These are phyloP conservation scores for Buddleja alternifolia DNA, from an alignment of 257 asterid genomes.

Conservation along the genomic window DNA sequence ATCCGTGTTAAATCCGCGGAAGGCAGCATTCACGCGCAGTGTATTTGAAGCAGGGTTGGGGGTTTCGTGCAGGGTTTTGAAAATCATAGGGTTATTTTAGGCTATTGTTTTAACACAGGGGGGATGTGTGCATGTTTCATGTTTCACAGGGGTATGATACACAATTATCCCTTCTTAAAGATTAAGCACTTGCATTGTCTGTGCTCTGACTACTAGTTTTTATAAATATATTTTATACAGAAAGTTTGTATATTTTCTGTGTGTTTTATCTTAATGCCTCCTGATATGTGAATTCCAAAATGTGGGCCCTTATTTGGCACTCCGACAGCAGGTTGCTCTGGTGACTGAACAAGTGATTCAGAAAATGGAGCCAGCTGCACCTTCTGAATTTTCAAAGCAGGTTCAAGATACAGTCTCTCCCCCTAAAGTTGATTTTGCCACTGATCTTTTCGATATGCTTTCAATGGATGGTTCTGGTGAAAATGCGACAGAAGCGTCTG, in stretches of 20 bases:
- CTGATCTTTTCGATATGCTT: conserved; percentile 91
- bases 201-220: too few relatives aligned
- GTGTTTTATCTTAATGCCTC: not conserved
- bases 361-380: conserved; percentile 55
- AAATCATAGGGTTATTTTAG: too few relatives aligned
- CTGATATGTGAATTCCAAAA: conserved; percentile 9
- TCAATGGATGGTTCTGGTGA: conserved; percentile 72
- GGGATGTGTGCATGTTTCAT: too few relatives aligned
- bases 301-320: conserved; percentile 24
- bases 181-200: too few relatives aligned
- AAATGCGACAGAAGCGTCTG: conserved; percentile 56
- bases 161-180: too few relatives aligned
- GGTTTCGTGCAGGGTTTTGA: too few relatives aligned
- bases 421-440: conserved; percentile 84
- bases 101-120: too few relatives aligned
- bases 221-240: not conserved
- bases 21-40: too few relatives aligned
- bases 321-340: conserved; percentile 61
- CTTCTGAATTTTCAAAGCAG: conserved; percentile 52
- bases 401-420: conserved; percentile 53
- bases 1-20: too few relatives aligned
- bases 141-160: too few relatives aligned
- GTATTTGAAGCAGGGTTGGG: too few relatives aligned
- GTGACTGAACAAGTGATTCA: conserved; percentile 51
- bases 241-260: not conserved